Base-by-base conservation (phyloP, 2,329 filamentous ascomycete species). In the Penicillium janthinellum region DNA sequence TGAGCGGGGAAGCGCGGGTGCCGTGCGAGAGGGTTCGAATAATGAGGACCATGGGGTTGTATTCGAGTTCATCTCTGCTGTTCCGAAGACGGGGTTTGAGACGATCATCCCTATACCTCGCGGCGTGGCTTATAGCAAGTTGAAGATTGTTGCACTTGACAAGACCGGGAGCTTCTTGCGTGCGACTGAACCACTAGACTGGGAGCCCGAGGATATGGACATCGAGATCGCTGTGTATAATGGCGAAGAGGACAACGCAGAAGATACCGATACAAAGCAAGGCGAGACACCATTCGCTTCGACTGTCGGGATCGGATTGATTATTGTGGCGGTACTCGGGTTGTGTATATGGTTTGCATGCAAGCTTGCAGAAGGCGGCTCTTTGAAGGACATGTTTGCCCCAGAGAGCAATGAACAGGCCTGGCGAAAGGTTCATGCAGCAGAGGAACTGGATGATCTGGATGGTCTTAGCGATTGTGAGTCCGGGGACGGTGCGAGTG, bases 71-170 rank as follows among this genome's bases (percentile, higher is more conserved):
- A 53, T 73, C 34, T 54, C 64, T 8, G 65, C 67, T 4, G 52
- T 66, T 2, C 66, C 67, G 0, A 74, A 70, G 56, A 28, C 45
- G 1, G 69, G 70, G 4, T 74, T 74, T 49, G 72, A 74, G 38
- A 73, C 72, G 6, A 59, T 61, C 7, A 59, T 73, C 17, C 17
- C 59, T 15, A 66, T 74, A n/a, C 67, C 70, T 3, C 8, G 38
- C 0, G 56, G 64, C 22, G 53, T 59, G 0, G 41, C 25, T 4
- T 60, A 60, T 14, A 28, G 37, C 7, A 65, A 54, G 42, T 50
- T 73, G 14, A 69, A 71, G 5, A 63, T 66, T 34, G 54, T 68
- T 20, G 71, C 61, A 3, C 54, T 72, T 1, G 63, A 71, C n/a
- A 53, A 60, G 15, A 54, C 45, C 1, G 70, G 70, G n/a, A 47